Conservation (phyloP, 179 eudicot genomes). For the Nepenthes alata region DNA sequence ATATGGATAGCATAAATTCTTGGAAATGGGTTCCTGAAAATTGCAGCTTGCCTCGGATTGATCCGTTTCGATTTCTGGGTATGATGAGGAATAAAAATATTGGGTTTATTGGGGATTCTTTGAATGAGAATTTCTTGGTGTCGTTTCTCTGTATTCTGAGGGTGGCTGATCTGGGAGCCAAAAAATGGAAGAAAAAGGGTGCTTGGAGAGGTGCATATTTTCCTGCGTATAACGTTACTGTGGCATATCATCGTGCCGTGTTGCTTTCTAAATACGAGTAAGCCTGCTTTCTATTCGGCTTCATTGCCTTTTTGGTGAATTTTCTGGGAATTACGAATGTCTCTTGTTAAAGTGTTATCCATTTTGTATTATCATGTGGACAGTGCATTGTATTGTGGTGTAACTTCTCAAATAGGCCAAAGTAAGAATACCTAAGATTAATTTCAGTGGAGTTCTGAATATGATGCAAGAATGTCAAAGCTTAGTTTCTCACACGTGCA, state of each 20-base stretch:
- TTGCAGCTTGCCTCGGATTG: constrained; percentile 43
- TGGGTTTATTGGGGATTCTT: constrained; percentile 88
- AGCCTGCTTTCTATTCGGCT: constrained; percentile 8
- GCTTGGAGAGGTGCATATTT: constrained; percentile 90
- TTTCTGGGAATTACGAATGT: too few species aligned
- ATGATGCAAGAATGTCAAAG: too few species aligned
- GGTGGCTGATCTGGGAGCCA: constrained; percentile 54
- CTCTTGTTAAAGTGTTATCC: too few species aligned
- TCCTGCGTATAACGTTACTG: constrained; percentile 68
- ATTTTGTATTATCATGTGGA: too few species aligned
- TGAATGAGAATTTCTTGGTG: constrained; percentile 74
- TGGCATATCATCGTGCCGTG: constrained; percentile 88
- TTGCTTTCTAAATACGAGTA: constrained; percentile 72
- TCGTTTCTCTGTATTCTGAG: constrained; percentile 61
- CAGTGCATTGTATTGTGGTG: too few species aligned
- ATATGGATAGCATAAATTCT: constrained; percentile 61
- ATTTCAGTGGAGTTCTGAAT: too few species aligned
- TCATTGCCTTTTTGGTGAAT: not conserved
- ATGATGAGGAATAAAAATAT: constrained; percentile 55
- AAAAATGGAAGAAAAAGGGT: constrained; percentile 77
- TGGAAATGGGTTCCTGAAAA: constrained; percentile 77
- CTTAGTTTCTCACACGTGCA: too few species aligned
- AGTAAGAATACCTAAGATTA: too few species aligned
- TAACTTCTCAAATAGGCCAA: too few species aligned
- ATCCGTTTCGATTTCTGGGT: constrained; percentile 46